These are phyloP conservation scores for Yarrowia yakushimensis DNA, from an alignment of 805 yeast species.

Conservation along the genomic window DNA sequence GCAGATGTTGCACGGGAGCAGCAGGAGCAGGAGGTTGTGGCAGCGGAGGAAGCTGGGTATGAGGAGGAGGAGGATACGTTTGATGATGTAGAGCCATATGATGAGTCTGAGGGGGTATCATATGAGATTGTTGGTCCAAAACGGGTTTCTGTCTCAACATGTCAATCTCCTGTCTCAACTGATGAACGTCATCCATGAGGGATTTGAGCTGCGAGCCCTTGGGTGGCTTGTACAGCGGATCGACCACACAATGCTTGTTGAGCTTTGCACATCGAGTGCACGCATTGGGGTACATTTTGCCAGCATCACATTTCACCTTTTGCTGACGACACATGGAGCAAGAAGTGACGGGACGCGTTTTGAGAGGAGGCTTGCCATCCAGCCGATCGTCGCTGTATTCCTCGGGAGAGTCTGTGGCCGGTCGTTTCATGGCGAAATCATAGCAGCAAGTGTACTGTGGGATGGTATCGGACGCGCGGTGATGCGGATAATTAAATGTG, in stretches of 20 bases:
- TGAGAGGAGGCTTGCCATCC: not conserved
- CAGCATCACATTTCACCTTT: conserved; percentile 88
- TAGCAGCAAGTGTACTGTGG: not conserved
- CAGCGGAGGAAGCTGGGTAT: not conserved
- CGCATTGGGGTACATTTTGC: conserved; percentile 73
- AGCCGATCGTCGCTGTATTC: not conserved
- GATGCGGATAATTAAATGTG: not conserved
- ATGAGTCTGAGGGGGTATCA: not conserved
- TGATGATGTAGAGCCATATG: not conserved
- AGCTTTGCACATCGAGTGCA: conserved; percentile 80
- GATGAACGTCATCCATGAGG: conserved; percentile 80
- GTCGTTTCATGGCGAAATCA: conserved; percentile 5
- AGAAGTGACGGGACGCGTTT: conserved; percentile 85
- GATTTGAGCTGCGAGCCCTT: conserved; percentile 88
- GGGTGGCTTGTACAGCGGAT: conserved; percentile 86
- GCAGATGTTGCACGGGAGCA: not conserved
- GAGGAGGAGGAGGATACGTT: not conserved
- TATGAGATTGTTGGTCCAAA: no score
- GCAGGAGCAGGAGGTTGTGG: no score
- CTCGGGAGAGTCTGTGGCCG: conserved; percentile 11
- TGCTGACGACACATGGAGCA: conserved; percentile 95
- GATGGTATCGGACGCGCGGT: no score
- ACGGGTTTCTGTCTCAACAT: not conserved
- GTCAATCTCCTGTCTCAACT: conserved; percentile 64
- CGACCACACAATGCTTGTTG: conserved; percentile 79